Percentiles rank a stretch among this genome's conserved stretches.
Conservation (phyloP, 73 alveolate genomes). For the Tetrahymena thermophila region DNA sequence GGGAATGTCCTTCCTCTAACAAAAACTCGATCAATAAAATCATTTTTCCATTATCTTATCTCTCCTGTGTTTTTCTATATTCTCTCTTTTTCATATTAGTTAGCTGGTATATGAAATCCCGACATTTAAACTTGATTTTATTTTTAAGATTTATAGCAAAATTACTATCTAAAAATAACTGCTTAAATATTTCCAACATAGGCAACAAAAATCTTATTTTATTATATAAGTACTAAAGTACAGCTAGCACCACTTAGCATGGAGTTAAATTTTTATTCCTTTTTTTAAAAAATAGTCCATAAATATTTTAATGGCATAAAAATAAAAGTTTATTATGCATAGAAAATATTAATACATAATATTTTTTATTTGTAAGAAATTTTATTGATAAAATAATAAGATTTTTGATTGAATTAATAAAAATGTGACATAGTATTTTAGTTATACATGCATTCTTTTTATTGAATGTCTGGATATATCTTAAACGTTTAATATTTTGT, state of each 20-base stretch:
- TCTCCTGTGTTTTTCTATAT: not conserved
- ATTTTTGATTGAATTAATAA: no score
- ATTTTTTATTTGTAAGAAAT: no score
- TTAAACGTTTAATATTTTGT: no score
- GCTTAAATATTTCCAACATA: not conserved
- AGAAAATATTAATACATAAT: no score
- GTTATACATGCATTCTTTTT: no score
- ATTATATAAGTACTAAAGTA: not conserved
- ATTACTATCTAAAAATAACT: not conserved
- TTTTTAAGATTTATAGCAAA: not conserved
- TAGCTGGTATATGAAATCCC: not conserved
- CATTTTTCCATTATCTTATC: not conserved
- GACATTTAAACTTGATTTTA: not conserved
- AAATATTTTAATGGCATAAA: not conserved
- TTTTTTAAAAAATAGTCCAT: not conserved
- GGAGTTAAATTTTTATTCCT: not conserved
- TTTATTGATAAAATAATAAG: no score
- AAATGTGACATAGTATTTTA: no score
- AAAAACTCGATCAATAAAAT: not conserved
- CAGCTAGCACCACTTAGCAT: not conserved
- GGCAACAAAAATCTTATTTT: not conserved
- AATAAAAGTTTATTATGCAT: no score
- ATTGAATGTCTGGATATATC: no score
- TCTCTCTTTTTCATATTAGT: not conserved
- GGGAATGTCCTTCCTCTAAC: not conserved